phyloP scores from a whole-genome alignment of 345 rosid genomes.

The Mercurialis annua region DNA sequence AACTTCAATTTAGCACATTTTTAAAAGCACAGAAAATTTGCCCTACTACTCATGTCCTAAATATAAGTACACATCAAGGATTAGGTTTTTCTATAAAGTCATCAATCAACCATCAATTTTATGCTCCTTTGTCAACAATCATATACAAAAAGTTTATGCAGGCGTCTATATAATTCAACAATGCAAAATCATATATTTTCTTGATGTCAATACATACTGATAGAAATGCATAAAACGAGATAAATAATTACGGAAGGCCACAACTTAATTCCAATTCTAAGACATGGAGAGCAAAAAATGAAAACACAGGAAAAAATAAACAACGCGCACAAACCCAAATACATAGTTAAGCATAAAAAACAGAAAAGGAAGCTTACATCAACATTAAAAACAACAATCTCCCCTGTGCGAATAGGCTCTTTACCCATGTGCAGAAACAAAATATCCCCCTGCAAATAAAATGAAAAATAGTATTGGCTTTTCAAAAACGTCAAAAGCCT shows the following conservation, averaged over 20 bases:
- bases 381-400: slow-evolving; percentile 90
- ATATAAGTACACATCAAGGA: neutral
- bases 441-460: slow-evolving; percentile 75
- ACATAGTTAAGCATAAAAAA: neutral
- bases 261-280: neutral
- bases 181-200: neutral
- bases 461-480: slow-evolving; percentile 1
- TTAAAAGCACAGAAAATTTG: neutral
- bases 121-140: neutral
- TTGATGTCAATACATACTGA: neutral
- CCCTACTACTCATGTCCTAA: neutral
- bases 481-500: neutral
- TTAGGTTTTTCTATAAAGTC: neutral
- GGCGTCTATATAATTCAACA: neutral
- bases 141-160: neutral
- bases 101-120: neutral
- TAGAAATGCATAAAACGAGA: neutral
- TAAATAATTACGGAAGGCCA: neutral
- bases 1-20: neutral
- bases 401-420: slow-evolving; percentile 93
- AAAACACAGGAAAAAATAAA: neutral
- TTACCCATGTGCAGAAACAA: slow-evolving; percentile 88
- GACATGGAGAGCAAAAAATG: neutral
- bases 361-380: slow-evolving; percentile 50
- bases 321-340: neutral